Evolutionary conservation across 495 filamentous ascomycete species (phyloP).

Genomic region (Symbiotaphrina buchneri): DNA sequence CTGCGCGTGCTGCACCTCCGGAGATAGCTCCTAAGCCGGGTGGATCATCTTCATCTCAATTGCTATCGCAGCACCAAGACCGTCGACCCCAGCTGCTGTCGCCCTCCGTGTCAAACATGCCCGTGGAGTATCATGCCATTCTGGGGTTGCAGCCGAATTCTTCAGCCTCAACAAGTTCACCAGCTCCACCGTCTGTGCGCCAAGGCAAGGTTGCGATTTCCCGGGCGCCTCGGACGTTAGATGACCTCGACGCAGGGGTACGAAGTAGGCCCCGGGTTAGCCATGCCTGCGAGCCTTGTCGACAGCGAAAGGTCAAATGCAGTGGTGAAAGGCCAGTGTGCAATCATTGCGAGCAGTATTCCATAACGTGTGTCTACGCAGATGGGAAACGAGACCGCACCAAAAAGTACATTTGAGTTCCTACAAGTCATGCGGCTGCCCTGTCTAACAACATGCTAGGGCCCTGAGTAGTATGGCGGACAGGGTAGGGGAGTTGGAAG

Average conservation of each 20-base stretch:
- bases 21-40: too few relatives aligned
- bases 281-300: conserved; percentile 14
- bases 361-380: conserved; percentile 26
- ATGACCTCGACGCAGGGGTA: neutral
- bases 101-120: too few relatives aligned
- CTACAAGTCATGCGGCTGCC: too few relatives aligned
- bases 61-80: too few relatives aligned
- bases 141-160: too few relatives aligned
- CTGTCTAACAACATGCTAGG: too few relatives aligned
- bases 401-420: conserved; percentile 23
- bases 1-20: too few relatives aligned
- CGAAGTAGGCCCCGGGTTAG: neutral
- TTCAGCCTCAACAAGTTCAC: too few relatives aligned
- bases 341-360: conserved; percentile 27
- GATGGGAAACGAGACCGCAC: conserved; percentile 33
- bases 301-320: conserved; percentile 29
- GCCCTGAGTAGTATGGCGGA: conserved; percentile 2
- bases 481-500: conserved; percentile 3
- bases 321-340: conserved; percentile 30
- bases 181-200: too few relatives aligned
- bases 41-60: too few relatives aligned
- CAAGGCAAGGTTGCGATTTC: neutral
- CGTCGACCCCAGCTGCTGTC: too few relatives aligned
- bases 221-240: neutral
- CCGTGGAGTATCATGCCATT: too few relatives aligned